Conservation (phyloP, 2,329 filamentous ascomycete genomes). For the Fusarium buharicum region DNA sequence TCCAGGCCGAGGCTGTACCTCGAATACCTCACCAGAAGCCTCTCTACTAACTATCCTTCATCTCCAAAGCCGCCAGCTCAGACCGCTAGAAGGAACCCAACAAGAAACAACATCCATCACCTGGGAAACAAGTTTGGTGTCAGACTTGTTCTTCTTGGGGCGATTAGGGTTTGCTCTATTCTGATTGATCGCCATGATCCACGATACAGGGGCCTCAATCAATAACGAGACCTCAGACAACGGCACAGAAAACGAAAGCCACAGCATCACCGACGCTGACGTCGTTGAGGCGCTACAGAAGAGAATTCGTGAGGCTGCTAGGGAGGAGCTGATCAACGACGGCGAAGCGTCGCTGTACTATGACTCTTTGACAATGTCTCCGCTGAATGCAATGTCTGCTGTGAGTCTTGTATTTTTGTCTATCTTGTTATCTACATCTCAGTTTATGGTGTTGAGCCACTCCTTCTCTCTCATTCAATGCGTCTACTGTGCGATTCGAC, state of each 20-base stretch:
- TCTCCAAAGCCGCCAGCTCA: background rate
- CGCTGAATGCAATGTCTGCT: slow-evolving; percentile 63
- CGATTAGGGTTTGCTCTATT: slow-evolving; percentile 15
- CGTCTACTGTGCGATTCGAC: slow-evolving; percentile 22
- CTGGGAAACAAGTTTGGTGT: slow-evolving; percentile 13
- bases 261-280: slow-evolving; percentile 43
- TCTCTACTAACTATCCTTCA: slow-evolving; percentile 1
- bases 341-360: slow-evolving; percentile 63
- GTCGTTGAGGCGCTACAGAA: slow-evolving; percentile 43
- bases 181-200: slow-evolving; percentile 32
- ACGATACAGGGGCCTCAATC: slow-evolving; percentile 21
- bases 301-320: slow-evolving; percentile 36
- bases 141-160: slow-evolving; percentile 15
- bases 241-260: slow-evolving; percentile 20
- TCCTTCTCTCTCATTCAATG: slow-evolving; percentile 12
- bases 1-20: slow-evolving; percentile 26
- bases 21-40: background rate
- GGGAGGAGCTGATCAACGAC: slow-evolving; percentile 38
- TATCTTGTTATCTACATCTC: slow-evolving; percentile 3
- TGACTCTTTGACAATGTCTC: slow-evolving; percentile 67
- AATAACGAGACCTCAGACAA: slow-evolving; percentile 22
- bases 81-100: background rate
- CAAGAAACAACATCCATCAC: background rate
- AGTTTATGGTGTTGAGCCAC: background rate
- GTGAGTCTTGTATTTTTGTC: slow-evolving; percentile 54